Base-by-base conservation (phyloP, 202 grass and related monocot species). In the Carex arenaria region DNA sequence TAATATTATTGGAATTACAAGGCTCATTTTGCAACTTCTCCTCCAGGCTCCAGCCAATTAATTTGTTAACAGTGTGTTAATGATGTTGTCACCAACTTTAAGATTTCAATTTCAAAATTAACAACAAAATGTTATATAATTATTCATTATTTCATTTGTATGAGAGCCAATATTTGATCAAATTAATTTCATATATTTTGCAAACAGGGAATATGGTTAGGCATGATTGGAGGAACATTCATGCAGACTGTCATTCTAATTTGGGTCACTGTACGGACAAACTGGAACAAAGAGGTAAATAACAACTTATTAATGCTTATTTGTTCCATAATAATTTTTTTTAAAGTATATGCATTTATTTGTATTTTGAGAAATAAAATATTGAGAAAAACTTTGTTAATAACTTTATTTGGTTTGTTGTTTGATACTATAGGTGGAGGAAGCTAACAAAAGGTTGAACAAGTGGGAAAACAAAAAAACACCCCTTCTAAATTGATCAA, bases 231-330 rank as follows among this genome's bases (percentile, higher is more conserved):
- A 15, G 89, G 89, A 56, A 91, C 86, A 26, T 23, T 81, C n/a
- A 69, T 86, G 53, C 89, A 91, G 73, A 91, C 89, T 10, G 3
- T 91, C 15, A 91, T 88, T 79, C 55, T 91, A 10, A 45, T 91
- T 12, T 86, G 86, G 89, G 86, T 91, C 36, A 91, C 89, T 31
- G 59, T 81, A 62, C 19, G 84, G 26, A 88, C 89, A 26, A 79
- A 91, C 55, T 91, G 89, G 89, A 80, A 86, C 38, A 86, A 86
- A 7, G 89, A 91, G 86, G 89, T 91, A 88, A 15, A 14, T 23
- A 72, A 12, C 9, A 64, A 47, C 10, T 60, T n/a, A 79, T 1
- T 61, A 60, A 31, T 59, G 10, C 18, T 79, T 57, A 53, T 78
- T 78, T 54, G 12, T 11, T 49, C 4, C 10, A 51, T 4, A 51